phyloP scores from a whole-genome alignment of 1,139 yeast species.

The Arxiozyma heterogenica region DNA sequence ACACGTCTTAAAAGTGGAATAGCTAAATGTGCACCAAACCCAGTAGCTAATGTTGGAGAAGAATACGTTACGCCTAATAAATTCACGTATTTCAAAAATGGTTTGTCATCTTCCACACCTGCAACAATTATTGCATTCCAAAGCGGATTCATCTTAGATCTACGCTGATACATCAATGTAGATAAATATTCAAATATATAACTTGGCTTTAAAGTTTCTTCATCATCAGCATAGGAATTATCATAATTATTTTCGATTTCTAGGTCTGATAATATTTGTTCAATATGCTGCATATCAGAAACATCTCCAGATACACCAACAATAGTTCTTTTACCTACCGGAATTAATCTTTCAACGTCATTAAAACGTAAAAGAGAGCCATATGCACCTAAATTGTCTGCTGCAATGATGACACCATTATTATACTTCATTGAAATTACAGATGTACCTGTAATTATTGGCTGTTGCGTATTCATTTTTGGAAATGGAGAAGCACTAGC shows the following conservation, averaged over 20 bases:
- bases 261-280: constrained; percentile 66
- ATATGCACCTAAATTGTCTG: constrained; percentile 88
- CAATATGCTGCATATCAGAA: constrained; percentile 82
- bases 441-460: constrained; percentile 93
- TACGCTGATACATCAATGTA: constrained; percentile 73
- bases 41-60: constrained; percentile 87
- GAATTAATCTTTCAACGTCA: constrained; percentile 73
- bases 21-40: constrained; percentile 93
- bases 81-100: constrained; percentile 79
- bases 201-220: constrained; percentile 65
- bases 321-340: constrained; percentile 75
- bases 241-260: constrained; percentile 75
- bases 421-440: constrained; percentile 85
- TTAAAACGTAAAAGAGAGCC: constrained; percentile 87
- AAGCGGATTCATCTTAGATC: constrained; percentile 88
- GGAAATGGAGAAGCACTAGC: constrained; percentile 57
- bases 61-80: constrained; percentile 84
- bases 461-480: constrained; percentile 79
- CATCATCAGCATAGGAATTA: constrained; percentile 46
- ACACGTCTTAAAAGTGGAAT: constrained; percentile 81
- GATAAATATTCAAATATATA: constrained; percentile 84
- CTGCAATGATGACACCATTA: constrained; percentile 88
- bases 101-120: constrained; percentile 67
- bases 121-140: constrained; percentile 95
- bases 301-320: constrained; percentile 95